Conservation (phyloP, 345 rosid species). For the Brassica rapa region DNA sequence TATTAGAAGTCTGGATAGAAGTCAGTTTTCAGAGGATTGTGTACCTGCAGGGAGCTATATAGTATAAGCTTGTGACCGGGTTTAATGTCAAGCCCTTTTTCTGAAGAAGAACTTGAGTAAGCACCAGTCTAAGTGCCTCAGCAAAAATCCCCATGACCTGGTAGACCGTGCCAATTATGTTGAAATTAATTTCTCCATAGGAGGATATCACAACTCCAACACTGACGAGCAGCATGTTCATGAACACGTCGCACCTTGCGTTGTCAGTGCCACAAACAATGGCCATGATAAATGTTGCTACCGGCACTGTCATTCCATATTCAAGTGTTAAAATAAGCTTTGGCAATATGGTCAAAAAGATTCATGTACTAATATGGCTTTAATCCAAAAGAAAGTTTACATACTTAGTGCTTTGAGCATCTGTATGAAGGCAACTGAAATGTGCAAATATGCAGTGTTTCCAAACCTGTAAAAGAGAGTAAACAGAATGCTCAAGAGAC, state of each 20-base stretch:
- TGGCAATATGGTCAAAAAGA: neutral
- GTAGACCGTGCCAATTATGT: conserved; percentile 83
- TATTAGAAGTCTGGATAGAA: neutral
- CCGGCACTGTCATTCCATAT: conserved; percentile 77
- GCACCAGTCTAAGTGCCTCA: conserved; percentile 94
- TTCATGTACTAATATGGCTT: conserved; percentile 6
- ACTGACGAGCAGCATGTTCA: conserved; percentile 95
- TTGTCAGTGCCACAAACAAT: conserved; percentile 89
- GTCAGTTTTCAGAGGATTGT: neutral
- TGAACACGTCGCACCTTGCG: conserved; percentile 86
- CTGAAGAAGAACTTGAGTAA: conserved; percentile 93
- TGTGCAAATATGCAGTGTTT: conserved; percentile 84
- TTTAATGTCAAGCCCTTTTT: conserved; percentile 85
- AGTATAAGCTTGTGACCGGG: conserved; percentile 93
- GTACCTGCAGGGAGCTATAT: conserved; percentile 99
- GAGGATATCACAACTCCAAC: conserved; percentile 93
- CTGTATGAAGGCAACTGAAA: conserved; percentile 95
- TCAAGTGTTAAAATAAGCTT: conserved; percentile 5
- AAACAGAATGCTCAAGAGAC: too few species aligned
- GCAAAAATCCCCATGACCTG: conserved; percentile 96
- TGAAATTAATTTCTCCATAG: conserved; percentile 93
- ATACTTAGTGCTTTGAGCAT: conserved; percentile 97
- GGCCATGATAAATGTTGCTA: conserved; percentile 85
- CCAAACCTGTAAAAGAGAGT: conserved; percentile 71
- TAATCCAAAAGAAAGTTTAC: conserved; percentile 37